Evolutionary conservation across 2,329 filamentous ascomycete genomes (phyloP).

Genomic region (Ophiocordyceps camponoti-saundersi): DNA sequence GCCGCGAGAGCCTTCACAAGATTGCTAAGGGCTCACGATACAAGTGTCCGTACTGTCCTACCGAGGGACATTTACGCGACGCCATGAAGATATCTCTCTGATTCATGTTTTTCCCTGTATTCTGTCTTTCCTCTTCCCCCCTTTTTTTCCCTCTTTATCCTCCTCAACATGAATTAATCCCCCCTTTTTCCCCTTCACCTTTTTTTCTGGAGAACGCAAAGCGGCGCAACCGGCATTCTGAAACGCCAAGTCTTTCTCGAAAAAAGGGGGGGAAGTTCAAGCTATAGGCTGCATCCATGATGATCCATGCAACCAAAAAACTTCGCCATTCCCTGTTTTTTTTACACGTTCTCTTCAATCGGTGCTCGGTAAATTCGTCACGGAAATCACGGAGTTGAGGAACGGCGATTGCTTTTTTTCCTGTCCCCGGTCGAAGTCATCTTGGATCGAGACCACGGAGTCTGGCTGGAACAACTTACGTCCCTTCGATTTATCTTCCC

Average conservation of each 20-base stretch:
- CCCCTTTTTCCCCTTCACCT: too few species aligned
- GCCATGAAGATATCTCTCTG: constrained; percentile 56
- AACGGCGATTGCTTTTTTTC: neutral
- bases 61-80: constrained; percentile 62
- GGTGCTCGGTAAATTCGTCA: too few species aligned
- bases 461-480: too few species aligned
- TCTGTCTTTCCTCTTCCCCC: neutral
- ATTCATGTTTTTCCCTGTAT: neutral
- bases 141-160: neutral
- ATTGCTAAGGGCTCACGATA: constrained; percentile 66
- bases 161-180: neutral
- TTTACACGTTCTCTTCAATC: neutral
- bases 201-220: too few species aligned
- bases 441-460: neutral
- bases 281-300: too few species aligned
- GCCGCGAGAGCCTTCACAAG: constrained; percentile 63
- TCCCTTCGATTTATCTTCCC: too few species aligned
- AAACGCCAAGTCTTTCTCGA: too few species aligned
- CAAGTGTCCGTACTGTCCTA: constrained; percentile 94
- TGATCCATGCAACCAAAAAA: too few species aligned
- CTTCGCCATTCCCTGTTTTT: neutral
- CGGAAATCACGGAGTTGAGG: neutral
- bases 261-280: too few species aligned
- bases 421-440: neutral
- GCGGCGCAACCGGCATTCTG: too few species aligned